Conservation (phyloP, 192 early-diverging fungal genomes). For the Coemansia sp. region DNA sequence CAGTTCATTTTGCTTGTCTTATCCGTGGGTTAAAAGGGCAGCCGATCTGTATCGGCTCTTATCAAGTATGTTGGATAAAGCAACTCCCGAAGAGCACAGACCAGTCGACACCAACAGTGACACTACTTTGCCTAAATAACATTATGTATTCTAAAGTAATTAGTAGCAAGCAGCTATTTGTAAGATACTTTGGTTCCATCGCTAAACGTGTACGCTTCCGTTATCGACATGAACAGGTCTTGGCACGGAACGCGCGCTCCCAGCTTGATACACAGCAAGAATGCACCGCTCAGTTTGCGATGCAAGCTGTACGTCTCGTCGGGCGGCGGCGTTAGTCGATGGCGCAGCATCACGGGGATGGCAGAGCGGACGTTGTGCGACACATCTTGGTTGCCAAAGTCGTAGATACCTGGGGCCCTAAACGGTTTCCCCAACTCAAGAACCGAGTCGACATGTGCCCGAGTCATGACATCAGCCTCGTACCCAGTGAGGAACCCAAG, state of each 20-base stretch:
- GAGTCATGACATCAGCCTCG: constrained; percentile 83
- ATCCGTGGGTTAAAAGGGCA: constrained; percentile 43
- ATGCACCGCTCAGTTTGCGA: constrained; percentile 90
- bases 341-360: constrained; percentile 94
- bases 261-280: constrained; percentile 87
- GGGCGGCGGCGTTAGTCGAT: constrained; percentile 95
- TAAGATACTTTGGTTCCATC: constrained; percentile 31
- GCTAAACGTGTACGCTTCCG: constrained; percentile 40
- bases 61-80: background rate
- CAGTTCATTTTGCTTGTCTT: constrained; percentile 47
- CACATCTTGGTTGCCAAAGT: constrained; percentile 85
- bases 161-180: background rate
- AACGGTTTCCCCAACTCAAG: constrained; percentile 89
- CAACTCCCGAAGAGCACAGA: background rate
- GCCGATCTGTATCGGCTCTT: constrained; percentile 43
- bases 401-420: constrained; percentile 58
- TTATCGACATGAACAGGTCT: constrained; percentile 39
- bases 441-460: constrained; percentile 88
- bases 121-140: background rate
- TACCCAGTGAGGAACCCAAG: constrained; percentile 93
- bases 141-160: background rate
- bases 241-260: constrained; percentile 60
- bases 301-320: constrained; percentile 97
- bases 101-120: background rate
- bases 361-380: constrained; percentile 78